Percentiles rank a stretch among this genome's conserved stretches.
Evolutionary conservation across 768 basidiomycete genomes (phyloP).

Genomic region (Mycena polygramma): DNA sequence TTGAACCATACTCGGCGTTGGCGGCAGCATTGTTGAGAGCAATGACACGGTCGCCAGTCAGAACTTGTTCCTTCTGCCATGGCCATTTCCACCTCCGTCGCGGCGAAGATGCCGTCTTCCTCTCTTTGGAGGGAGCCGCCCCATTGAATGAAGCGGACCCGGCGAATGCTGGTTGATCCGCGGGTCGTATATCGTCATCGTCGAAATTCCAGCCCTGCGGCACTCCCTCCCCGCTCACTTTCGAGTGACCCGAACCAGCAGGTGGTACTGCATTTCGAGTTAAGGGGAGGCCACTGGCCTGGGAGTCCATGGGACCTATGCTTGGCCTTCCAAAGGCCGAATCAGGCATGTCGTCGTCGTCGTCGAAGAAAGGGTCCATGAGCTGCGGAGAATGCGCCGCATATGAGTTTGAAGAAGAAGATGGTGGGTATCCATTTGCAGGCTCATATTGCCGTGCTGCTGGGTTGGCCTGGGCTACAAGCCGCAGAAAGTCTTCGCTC

Average conservation of each 20-base stretch:
- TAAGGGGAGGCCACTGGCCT: conserved; percentile 71
- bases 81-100: conserved; percentile 82
- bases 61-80: conserved; percentile 78
- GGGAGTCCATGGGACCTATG: conserved; percentile 60
- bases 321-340: conserved; percentile 71
- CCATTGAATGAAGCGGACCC: conserved; percentile 58
- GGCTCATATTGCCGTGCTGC: conserved; percentile 66
- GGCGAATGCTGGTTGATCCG: conserved; percentile 54
- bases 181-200: conserved; percentile 67
- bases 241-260: conserved; percentile 68
- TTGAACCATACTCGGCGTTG: conserved; percentile 78
- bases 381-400: conserved; percentile 60
- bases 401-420: conserved; percentile 56
- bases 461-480: conserved; percentile 81
- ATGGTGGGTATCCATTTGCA: conserved; percentile 74
- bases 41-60: conserved; percentile 82
- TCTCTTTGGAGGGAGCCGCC: conserved; percentile 34
- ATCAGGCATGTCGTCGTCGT: conserved; percentile 81
- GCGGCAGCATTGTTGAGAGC: conserved; percentile 82
- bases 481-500: conserved; percentile 80
- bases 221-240: conserved; percentile 57
- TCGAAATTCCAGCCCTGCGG: conserved; percentile 84
- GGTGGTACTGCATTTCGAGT: conserved; percentile 70
- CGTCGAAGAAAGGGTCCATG: conserved; percentile 92
- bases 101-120: conserved; percentile 38